phyloP scores from a whole-genome alignment of 2,329 filamentous ascomycete genomes.

The Ascochyta pisi region DNA sequence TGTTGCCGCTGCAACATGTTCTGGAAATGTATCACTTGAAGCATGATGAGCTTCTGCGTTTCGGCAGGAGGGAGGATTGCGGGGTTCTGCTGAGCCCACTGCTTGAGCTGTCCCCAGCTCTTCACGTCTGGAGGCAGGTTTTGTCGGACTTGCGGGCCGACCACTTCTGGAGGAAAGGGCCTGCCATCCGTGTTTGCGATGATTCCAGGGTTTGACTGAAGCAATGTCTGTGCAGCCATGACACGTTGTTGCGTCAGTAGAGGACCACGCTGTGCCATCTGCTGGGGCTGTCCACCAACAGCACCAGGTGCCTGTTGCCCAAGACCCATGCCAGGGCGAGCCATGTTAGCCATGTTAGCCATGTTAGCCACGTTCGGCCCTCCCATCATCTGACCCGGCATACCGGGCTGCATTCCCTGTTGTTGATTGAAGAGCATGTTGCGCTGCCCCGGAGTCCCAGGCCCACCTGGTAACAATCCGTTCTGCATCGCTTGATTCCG shows the following conservation, averaged over 20 bases:
- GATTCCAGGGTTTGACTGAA: slow-evolving; percentile 45
- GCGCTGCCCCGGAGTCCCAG: slow-evolving; percentile 31
- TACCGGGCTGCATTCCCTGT: slow-evolving; percentile 31
- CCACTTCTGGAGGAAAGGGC: slow-evolving; percentile 40
- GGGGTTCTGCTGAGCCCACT: slow-evolving; percentile 58
- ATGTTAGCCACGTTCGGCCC: slow-evolving; percentile 35
- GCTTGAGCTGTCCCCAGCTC: slow-evolving; percentile 65
- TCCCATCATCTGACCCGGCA: slow-evolving; percentile 39
- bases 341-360: slow-evolving; percentile 34
- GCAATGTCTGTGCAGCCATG: slow-evolving; percentile 31
- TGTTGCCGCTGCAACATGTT: slow-evolving; percentile 44
- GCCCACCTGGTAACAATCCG: slow-evolving; percentile 27
- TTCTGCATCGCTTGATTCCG: slow-evolving; percentile 34
- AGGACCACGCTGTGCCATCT: slow-evolving; percentile 36
- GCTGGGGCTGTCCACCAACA: slow-evolving; percentile 31
- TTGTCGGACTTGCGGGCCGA: slow-evolving; percentile 33
- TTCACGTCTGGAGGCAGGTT: slow-evolving; percentile 58
- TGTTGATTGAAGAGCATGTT: slow-evolving; percentile 43
- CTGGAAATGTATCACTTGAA: slow-evolving; percentile 54
- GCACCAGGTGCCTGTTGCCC: slow-evolving; percentile 37
- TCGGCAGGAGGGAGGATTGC: slow-evolving; percentile 34
- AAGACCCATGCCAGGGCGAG: slow-evolving; percentile 36
- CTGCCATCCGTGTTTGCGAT: slow-evolving; percentile 41
- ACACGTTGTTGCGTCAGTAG: slow-evolving; percentile 39
- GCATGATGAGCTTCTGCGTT: slow-evolving; percentile 40